phyloP scores from a whole-genome alignment of 306 rosid species.

The Dryas alaskensis region DNA sequence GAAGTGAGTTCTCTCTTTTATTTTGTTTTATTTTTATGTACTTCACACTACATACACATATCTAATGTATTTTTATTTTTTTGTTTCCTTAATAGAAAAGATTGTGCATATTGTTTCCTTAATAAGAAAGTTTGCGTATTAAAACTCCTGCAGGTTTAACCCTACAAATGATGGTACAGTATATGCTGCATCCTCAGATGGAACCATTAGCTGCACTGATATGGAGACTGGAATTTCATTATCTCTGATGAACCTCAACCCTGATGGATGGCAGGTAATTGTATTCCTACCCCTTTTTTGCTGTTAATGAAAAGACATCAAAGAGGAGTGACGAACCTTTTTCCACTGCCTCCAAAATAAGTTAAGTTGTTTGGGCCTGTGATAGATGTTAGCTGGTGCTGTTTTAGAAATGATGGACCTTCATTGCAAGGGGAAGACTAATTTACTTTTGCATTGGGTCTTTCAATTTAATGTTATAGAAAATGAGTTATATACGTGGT shows the following conservation, averaged over 20 bases:
- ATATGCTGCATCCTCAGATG: conserved; percentile 91
- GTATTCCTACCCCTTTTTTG: conserved; percentile 2
- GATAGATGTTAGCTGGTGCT: not conserved
- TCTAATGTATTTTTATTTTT: too few relatives aligned
- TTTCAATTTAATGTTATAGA: not conserved
- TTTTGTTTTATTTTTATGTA: not conserved
- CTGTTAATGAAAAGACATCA: not conserved
- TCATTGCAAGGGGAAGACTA: not conserved
- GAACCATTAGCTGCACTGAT: conserved; percentile 73
- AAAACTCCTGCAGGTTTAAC: conserved; percentile 56
- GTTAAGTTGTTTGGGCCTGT: too few relatives aligned
- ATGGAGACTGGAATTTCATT: conserved; percentile 82
- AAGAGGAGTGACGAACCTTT: not conserved
- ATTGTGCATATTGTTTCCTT: not conserved
- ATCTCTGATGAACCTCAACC: conserved; percentile 67
- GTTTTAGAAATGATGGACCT: too few relatives aligned
- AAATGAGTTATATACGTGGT: conserved; percentile 3
- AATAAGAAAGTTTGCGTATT: conserved; percentile 12
- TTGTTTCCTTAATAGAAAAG: too few relatives aligned
- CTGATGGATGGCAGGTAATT: conserved; percentile 86
- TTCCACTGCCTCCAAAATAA: not conserved
- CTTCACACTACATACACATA: not conserved
- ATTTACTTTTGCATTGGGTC: not conserved
- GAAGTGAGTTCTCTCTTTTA: conserved; percentile 48
- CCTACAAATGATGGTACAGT: conserved; percentile 68